Percentiles rank a stretch among this genome's conserved stretches.
phyloP scores from a whole-genome alignment of 495 filamentous ascomycete species.

The Tuber brumale region DNA sequence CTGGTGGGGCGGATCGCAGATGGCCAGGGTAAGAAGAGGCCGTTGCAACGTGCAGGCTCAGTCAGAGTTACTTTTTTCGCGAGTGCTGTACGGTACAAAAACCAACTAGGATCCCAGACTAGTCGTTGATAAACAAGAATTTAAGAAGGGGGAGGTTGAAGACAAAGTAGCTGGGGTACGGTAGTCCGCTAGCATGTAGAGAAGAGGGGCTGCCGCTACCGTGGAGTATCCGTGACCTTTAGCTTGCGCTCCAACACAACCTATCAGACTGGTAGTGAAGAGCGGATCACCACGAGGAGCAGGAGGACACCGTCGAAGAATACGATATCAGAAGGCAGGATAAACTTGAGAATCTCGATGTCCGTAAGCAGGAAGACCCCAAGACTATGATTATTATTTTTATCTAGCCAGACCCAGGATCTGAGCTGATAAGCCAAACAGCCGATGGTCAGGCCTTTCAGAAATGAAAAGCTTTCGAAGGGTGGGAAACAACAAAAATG shows the following conservation, averaged over 20 bases:
- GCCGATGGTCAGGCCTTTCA: not conserved
- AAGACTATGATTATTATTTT: not conserved
- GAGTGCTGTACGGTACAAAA: slow-evolving; percentile 7
- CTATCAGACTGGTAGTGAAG: not conserved
- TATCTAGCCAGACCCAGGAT: not conserved
- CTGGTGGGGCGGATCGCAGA: slow-evolving; percentile 13
- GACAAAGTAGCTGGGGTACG: slow-evolving; percentile 1
- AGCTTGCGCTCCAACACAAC: not conserved
- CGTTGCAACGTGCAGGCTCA: slow-evolving; percentile 18
- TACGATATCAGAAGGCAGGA: not conserved
- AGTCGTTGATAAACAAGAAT: slow-evolving; percentile 11
- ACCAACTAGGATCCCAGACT: slow-evolving; percentile 22
- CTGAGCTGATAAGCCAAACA: not conserved
- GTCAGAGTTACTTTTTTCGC: not conserved
- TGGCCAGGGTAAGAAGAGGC: slow-evolving; percentile 16
- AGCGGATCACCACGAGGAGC: not conserved
- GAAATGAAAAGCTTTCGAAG: not conserved
- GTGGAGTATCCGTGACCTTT: not conserved
- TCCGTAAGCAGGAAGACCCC: not conserved
- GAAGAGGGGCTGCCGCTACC: not conserved
- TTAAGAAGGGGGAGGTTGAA: not conserved
- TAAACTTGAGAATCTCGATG: not conserved
- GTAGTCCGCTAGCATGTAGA: not conserved
- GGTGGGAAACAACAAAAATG: not conserved
- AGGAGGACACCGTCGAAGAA: not conserved